Evolutionary conservation across 2,329 filamentous ascomycete species (phyloP), one percentile per base, ranked within the genome.

Genomic region (Ilyonectria sp.): DNA sequence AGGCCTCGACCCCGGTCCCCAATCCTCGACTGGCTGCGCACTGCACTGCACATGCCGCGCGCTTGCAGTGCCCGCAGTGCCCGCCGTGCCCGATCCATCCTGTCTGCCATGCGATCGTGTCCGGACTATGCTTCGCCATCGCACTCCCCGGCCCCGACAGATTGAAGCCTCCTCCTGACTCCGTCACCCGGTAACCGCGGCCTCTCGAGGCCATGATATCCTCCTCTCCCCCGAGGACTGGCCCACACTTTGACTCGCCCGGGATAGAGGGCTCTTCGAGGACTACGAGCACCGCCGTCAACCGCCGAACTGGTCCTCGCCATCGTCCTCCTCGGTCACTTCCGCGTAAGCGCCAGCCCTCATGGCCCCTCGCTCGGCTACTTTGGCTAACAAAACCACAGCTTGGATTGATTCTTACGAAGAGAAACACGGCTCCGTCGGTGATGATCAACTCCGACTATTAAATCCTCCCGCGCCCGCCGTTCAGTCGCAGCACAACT

Each of bases 381-480:
- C 15, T 17, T 44, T 15, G 62, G 19, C 56, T 70, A 49, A 71
- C 73, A 58, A 35, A 31, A 29, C 43, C 19, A 19, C 67, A 86
- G 85, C 85, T 43, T 87, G 85, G 85, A 85, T 87, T 65, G 81
- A 82, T 67, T 85, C 85, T 11, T 86, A 85, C 74, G 81, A 86
- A 69, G 78, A 78, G 35, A 75, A 79, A 53, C 79, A 83, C 68
- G 83, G 83, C 33, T 72, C 75, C 10, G 76, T 78, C 4, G 77
- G 76, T 61, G 78, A 81, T 8, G 79, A 82, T 40, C 82, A 84
- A 68, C 77, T 83, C 23, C 76, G 76, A 26, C 75, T 83, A 19
- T 76, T 86, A 15, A 79, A 72, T 50, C 78, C 79, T 29, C 85
- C 84, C 2, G 74, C 76, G 1, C 80, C 80, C n/a, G 74, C 82